Evolutionary conservation across 2,329 filamentous ascomycete genomes (phyloP), one percentile per base, ranked within the genome.

Genomic region (Penicillium sp.): DNA sequence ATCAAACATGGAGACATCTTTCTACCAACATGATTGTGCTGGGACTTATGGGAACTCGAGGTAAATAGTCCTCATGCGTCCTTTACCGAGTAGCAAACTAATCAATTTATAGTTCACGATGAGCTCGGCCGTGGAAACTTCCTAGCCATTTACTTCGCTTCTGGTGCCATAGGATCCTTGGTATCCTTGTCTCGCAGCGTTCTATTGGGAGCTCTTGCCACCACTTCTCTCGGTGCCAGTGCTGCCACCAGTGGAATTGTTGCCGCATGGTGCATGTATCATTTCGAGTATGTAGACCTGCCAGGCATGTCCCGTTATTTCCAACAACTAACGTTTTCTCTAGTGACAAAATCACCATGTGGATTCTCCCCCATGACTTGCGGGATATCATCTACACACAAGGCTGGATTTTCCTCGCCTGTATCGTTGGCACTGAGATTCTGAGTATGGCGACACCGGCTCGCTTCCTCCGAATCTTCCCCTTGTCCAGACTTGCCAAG

Each of bases 101-200:
- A 54, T 26, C 22, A 47, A 35, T 51, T 44, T n/a, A 43, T 43
- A 64, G 60, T 64, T 9, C 55, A 59, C 26, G 64, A 65, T 63
- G 80, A 84, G 56, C 76, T 85, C 29, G 82, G 82, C 48, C 77
- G 83, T 35, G 83, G 81, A 8, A 79, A 80, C 22, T 84, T 85
- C 67, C 67, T 85, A 16, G 79, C 80, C 5, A 72, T 85, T 19
- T 84, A 81, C 62, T 62, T 84, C 44, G 72, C 78, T 3, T 71
- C 77, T 1, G 82, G 81, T 21, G 73, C 75, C 1, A 56, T 80
- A 19, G 81, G 79, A 47, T 80, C 78, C 4, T 76, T 80, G 56
- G 65, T 74, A 4, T 80, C 79, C 9, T 69, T 86, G 13, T 64
- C 72, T 7, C 72, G 70, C 24, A 75, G 78, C 52, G 78, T 83